These are phyloP conservation scores for Phytophthora sp. DNA, from an alignment of 352 stramenopile genomes.

Conservation along the genomic window DNA sequence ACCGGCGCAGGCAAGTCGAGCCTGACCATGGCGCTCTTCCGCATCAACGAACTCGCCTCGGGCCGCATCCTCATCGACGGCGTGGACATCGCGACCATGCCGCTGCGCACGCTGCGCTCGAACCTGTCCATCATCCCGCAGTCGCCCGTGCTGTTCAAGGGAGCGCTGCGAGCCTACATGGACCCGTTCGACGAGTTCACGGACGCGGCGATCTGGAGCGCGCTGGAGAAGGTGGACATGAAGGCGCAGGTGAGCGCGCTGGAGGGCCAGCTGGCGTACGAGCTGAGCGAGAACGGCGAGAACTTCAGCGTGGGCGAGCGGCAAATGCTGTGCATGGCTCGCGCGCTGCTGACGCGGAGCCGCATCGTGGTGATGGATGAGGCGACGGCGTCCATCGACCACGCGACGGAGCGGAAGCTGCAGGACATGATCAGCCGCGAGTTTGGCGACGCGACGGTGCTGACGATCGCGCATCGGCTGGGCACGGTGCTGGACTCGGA, in stretches of 20 bases:
- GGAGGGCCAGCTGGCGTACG: conserved; percentile 22
- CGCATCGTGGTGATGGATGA: conserved; percentile 94
- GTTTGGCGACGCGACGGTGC: conserved; percentile 87
- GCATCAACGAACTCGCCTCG: conserved; percentile 76
- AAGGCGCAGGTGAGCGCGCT: conserved; percentile 30
- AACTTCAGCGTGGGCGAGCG: conserved; percentile 76
- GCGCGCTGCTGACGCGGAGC: conserved; percentile 86
- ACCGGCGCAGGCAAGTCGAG: conserved; percentile 90
- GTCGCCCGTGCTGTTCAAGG: conserved; percentile 91
- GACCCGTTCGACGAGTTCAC: conserved; percentile 88
- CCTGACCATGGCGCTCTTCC: conserved; percentile 86
- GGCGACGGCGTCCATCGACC: conserved; percentile 41
- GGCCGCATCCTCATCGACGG: conserved; percentile 57
- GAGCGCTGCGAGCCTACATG: conserved; percentile 86
- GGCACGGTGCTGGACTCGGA: conserved; percentile 48
- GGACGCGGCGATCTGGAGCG: conserved; percentile 76
- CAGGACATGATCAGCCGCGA: conserved; percentile 47
- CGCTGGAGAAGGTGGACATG: conserved; percentile 82
- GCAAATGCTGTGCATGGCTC: conserved; percentile 92
- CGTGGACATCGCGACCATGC: conserved; percentile 40
- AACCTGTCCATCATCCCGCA: conserved; percentile 51
- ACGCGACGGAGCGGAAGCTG: conserved; percentile 58
- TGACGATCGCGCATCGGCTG: conserved; percentile 94
- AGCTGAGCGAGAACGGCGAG: conserved; percentile 62
- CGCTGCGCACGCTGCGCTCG: conserved; percentile 35